Conservation (phyloP, 2,329 filamentous ascomycete genomes). For the Cytospora piceae region DNA sequence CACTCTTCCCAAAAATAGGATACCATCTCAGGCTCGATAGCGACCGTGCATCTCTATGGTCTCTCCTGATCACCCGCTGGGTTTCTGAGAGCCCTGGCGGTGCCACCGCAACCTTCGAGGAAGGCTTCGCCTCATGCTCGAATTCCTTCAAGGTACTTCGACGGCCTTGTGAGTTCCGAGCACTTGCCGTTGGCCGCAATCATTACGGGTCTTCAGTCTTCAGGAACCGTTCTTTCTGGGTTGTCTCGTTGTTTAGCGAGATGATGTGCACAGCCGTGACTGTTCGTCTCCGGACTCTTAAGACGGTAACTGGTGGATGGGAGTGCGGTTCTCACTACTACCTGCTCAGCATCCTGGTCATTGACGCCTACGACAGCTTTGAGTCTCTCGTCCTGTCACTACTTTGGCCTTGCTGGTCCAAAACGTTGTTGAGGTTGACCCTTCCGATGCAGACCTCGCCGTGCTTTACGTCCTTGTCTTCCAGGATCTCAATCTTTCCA, state of each 20-base stretch:
- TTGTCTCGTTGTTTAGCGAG: background rate
- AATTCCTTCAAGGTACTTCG: background rate
- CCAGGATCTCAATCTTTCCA: background rate
- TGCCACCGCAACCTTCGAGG: background rate
- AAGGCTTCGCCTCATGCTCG: background rate
- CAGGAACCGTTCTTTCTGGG: background rate
- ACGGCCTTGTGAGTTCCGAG: constrained; percentile 6
- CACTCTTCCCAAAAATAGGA: background rate
- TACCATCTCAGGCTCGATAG: background rate
- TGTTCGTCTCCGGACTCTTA: background rate
- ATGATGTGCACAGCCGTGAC: background rate
- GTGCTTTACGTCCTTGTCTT: background rate
- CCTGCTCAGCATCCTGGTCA: background rate
- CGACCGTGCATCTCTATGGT: constrained; percentile 10
- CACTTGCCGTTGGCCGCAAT: background rate
- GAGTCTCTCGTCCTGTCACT: constrained; percentile 10
- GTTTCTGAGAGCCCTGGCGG: background rate
- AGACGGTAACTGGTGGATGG: no score
- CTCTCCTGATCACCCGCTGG: background rate
- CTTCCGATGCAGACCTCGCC: background rate
- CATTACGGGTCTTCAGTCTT: constrained; percentile 2
- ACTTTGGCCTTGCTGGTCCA: constrained; percentile 9
- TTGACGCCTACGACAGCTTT: background rate
- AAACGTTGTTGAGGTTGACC: constrained; percentile 1
- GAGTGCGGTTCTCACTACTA: no score